A percentile compares a stretch with the other conserved stretches of the same genome.
Conservation (phyloP, 1,284 basidiomycete species). For the Cryptococcus sp. region DNA sequence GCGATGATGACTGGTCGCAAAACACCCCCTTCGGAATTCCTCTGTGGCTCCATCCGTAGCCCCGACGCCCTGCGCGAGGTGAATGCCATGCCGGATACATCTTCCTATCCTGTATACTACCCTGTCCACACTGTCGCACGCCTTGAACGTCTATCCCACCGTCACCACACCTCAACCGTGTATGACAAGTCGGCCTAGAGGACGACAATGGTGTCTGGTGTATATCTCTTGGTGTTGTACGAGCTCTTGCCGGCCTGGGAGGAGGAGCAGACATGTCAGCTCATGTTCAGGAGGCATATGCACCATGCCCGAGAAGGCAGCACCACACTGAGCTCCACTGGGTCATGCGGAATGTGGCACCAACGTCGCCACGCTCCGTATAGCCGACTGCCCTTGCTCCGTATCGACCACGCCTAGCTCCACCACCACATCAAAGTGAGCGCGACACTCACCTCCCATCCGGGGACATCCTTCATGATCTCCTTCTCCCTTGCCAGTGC, state of each 20-base stretch:
- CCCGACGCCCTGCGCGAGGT: too few relatives aligned
- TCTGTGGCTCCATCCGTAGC: too few relatives aligned
- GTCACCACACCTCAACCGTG: too few relatives aligned
- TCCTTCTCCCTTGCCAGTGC: slow-evolving; percentile 74
- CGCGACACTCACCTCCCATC: slow-evolving; percentile 85
- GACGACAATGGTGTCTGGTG: slow-evolving; percentile 57
- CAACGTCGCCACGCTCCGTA: too few relatives aligned
- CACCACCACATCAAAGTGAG: neutral
- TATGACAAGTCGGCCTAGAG: slow-evolving; percentile 29
- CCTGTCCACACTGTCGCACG: too few relatives aligned
- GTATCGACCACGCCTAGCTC: neutral
- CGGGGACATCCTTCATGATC: slow-evolving; percentile 93
- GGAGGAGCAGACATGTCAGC: neutral
- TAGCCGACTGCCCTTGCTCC: neutral
- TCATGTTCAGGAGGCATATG: neutral
- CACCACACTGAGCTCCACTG: too few relatives aligned
- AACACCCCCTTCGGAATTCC: too few relatives aligned
- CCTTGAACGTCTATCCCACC: too few relatives aligned
- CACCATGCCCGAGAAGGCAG: neutral
- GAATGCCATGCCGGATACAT: too few relatives aligned
- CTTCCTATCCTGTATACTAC: too few relatives aligned
- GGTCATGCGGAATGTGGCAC: too few relatives aligned
- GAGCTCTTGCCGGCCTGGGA: slow-evolving; percentile 70
- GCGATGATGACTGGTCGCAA: too few relatives aligned
- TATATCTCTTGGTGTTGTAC: slow-evolving; percentile 80